Evolutionary conservation across 768 basidiomycete species (phyloP).

Genomic region (Chalciporus piperatus): DNA sequence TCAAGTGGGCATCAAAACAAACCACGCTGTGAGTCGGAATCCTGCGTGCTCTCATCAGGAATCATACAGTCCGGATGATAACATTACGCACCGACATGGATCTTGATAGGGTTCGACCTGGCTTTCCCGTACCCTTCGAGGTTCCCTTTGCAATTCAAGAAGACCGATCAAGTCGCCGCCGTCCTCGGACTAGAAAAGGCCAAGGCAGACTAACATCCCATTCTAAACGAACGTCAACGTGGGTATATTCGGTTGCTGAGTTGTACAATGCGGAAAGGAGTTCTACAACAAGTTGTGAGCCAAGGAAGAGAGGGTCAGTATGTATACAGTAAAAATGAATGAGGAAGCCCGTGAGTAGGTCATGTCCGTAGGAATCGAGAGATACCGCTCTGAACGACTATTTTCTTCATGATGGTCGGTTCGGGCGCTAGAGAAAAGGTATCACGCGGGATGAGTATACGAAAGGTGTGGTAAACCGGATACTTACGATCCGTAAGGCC

Average conservation of each 20-base stretch:
- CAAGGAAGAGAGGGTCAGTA: not conserved
- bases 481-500: constrained; percentile 74
- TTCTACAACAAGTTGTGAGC: not conserved
- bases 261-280: constrained; percentile 10
- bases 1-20: too few species aligned
- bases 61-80: too few species aligned
- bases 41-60: too few species aligned
- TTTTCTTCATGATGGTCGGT: constrained; percentile 90
- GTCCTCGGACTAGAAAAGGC: too few species aligned
- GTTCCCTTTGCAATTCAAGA: too few species aligned
- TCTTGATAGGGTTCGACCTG: too few species aligned
- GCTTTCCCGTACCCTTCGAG: too few species aligned
- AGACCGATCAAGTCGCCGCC: too few species aligned
- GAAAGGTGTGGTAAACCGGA: not conserved
- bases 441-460: constrained; percentile 3
- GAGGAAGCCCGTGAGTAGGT: not conserved
- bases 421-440: constrained; percentile 53
- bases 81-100: too few species aligned
- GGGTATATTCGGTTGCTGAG: constrained; percentile 3
- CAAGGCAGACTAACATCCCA: too few species aligned
- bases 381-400: constrained; percentile 70
- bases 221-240: too few species aligned
- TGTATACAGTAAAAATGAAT: constrained; percentile 3
- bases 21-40: too few species aligned
- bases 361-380: constrained; percentile 65